Conservation (phyloP, 257 asterid genomes). For the Misopates orontium region DNA sequence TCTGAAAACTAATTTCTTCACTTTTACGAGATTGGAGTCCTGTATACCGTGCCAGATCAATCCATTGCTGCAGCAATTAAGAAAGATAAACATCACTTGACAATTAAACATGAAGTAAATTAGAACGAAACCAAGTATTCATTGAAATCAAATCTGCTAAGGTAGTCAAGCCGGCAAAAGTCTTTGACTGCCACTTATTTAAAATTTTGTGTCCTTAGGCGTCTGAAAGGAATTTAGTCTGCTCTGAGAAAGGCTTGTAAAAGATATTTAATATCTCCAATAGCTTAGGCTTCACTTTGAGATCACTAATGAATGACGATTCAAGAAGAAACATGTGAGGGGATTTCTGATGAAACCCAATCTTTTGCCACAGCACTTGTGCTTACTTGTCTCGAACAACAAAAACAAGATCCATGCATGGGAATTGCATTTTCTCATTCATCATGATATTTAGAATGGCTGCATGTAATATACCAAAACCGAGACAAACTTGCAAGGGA, state of each 20-base stretch:
- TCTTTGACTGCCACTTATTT: background rate
- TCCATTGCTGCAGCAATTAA: conserved; percentile 79
- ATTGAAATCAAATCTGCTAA: conserved; percentile 2
- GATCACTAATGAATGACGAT: conserved; percentile 1
- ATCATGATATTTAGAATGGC: background rate
- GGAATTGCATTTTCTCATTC: background rate
- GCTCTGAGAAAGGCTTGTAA: background rate
- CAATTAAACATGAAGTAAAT: background rate
- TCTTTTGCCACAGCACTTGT: background rate
- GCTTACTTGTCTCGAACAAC: background rate
- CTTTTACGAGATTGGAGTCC: conserved; percentile 76
- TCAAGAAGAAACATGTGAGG: background rate
- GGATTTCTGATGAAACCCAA: background rate
- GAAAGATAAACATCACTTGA: conserved; percentile 27
- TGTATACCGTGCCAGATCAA: conserved; percentile 83
- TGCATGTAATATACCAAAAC: conserved; percentile 5
- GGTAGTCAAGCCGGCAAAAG: background rate
- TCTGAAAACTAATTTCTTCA: conserved; percentile 35
- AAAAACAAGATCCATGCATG: background rate
- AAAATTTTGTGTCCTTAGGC: background rate
- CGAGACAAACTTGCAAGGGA: background rate
- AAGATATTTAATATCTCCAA: conserved; percentile 5
- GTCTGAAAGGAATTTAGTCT: background rate
- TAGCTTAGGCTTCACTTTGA: background rate
- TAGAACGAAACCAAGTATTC: background rate